These are phyloP conservation scores for Rhytidhysteron rufulum DNA, from an alignment of 2,329 filamentous ascomycete genomes.

Conservation along the genomic window DNA sequence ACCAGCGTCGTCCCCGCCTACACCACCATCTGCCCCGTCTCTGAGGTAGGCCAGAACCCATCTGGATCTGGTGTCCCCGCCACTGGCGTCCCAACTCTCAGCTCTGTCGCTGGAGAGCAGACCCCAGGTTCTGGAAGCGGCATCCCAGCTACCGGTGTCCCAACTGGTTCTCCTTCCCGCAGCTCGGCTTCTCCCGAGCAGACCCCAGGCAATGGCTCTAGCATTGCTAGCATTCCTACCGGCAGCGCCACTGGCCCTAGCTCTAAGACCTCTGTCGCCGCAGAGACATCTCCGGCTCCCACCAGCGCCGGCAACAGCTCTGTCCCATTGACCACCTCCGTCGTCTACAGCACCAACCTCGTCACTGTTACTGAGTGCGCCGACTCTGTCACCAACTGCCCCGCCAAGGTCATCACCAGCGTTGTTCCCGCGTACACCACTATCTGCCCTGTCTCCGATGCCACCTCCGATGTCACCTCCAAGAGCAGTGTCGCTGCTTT, in stretches of 20 bases:
- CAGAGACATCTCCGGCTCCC: neutral
- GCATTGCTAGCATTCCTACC: too few relatives aligned
- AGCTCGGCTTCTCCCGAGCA: too few relatives aligned
- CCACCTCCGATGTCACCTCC: conserved; percentile 31
- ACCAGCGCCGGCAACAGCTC: conserved; percentile 4
- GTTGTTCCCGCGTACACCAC: conserved; percentile 35
- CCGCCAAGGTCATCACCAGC: conserved; percentile 26
- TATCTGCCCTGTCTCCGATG: conserved; percentile 32
- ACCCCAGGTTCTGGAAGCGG: neutral
- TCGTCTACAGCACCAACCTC: conserved; percentile 30
- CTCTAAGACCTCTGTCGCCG: too few relatives aligned
- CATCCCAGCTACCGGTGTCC: neutral
- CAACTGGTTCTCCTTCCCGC: too few relatives aligned
- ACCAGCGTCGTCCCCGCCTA: conserved; percentile 31
- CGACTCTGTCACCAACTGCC: conserved; percentile 30
- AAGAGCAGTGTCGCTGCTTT: conserved; percentile 51
- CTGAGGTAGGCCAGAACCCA: conserved; percentile 4
- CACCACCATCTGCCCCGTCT: conserved; percentile 39
- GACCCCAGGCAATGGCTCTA: too few relatives aligned
- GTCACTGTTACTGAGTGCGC: conserved; percentile 33
- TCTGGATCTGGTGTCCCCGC: conserved; percentile 3
- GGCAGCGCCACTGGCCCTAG: too few relatives aligned
- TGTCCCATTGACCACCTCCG: conserved; percentile 7
- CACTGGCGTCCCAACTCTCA: neutral
- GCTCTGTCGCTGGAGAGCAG: neutral